These are phyloP conservation scores for Aureobasidium lini DNA, from an alignment of 2,329 filamentous ascomycete species.

Conservation along the genomic window DNA sequence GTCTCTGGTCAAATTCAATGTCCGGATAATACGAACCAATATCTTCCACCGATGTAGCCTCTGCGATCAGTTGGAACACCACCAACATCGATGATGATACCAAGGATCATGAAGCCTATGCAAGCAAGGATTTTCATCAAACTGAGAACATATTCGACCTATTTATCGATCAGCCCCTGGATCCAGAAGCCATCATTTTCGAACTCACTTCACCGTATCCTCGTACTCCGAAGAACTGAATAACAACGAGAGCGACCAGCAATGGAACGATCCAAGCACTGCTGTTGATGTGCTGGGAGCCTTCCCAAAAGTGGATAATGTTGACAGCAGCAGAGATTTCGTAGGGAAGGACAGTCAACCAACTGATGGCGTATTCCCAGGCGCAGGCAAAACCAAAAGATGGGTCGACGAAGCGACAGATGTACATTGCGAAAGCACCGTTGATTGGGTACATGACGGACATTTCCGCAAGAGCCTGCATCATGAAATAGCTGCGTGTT, in stretches of 20 bases:
- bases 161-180: not conserved
- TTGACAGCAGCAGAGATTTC: slow-evolving; percentile 25
- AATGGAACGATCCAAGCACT: slow-evolving; percentile 27
- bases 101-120: slow-evolving; percentile 58
- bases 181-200: not conserved
- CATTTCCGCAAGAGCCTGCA: slow-evolving; percentile 31
- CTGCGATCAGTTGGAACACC: slow-evolving; percentile 47
- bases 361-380: slow-evolving; percentile 26
- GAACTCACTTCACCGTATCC: slow-evolving; percentile 34
- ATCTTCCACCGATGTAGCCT: slow-evolving; percentile 54
- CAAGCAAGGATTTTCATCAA: slow-evolving; percentile 37
- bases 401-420: slow-evolving; percentile 39
- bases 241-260: slow-evolving; percentile 24
- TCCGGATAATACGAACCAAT: slow-evolving; percentile 46
- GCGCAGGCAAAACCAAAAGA: slow-evolving; percentile 25
- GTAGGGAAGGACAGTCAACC: slow-evolving; percentile 26
- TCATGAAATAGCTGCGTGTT: slow-evolving; percentile 18
- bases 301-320: slow-evolving; percentile 18
- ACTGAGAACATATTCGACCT: slow-evolving; percentile 28
- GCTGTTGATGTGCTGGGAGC: slow-evolving; percentile 15
- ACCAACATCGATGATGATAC: slow-evolving; percentile 52
- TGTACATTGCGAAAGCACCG: slow-evolving; percentile 30
- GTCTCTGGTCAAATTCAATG: not conserved
- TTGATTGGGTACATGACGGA: slow-evolving; percentile 32
- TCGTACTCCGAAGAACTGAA: slow-evolving; percentile 28